These are phyloP conservation scores for Candida maris DNA, from an alignment of 805 yeast genomes.

Conservation along the genomic window DNA sequence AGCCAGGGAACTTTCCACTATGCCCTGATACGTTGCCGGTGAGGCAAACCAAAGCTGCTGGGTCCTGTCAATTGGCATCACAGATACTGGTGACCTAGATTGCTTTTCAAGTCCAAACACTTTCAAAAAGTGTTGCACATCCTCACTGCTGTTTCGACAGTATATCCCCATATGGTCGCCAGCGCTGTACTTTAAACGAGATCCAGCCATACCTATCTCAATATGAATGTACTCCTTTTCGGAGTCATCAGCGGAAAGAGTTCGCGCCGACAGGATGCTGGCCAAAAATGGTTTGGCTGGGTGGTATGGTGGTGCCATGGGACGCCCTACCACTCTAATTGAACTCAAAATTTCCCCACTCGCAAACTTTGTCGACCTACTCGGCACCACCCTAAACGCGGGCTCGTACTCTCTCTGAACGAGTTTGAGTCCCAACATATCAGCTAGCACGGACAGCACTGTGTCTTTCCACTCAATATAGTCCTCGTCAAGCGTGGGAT, in stretches of 20 bases:
- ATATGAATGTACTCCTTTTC: slow-evolving; percentile 73
- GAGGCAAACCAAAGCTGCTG: slow-evolving; percentile 54
- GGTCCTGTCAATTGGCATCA: slow-evolving; percentile 64
- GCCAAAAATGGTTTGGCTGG: slow-evolving; percentile 61
- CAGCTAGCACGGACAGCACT: slow-evolving; percentile 59
- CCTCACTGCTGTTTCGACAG: slow-evolving; percentile 74
- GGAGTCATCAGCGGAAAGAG: slow-evolving; percentile 52
- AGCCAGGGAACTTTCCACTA: slow-evolving; percentile 75
- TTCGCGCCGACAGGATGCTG: slow-evolving; percentile 49
- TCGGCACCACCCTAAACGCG: slow-evolving; percentile 39
- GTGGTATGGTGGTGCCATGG: slow-evolving; percentile 24
- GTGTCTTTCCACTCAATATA: slow-evolving; percentile 86
- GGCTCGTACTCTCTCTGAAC: slow-evolving; percentile 63
- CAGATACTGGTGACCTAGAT: slow-evolving; percentile 48
- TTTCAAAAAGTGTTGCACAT: slow-evolving; percentile 56
- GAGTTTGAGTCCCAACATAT: slow-evolving; percentile 59
- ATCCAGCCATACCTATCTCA: slow-evolving; percentile 67
- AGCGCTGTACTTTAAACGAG: slow-evolving; percentile 74
- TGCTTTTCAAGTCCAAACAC: slow-evolving; percentile 55
- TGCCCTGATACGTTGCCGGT: slow-evolving; percentile 76
- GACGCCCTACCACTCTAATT: slow-evolving; percentile 12
- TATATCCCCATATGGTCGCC: slow-evolving; percentile 94
- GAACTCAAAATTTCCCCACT: slow-evolving; percentile 24
- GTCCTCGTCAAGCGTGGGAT: slow-evolving; percentile 90
- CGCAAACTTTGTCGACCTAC: slow-evolving; percentile 23